phyloP scores from a whole-genome alignment of 2,329 filamentous ascomycete genomes.

The Aphanoascus verrucosus region DNA sequence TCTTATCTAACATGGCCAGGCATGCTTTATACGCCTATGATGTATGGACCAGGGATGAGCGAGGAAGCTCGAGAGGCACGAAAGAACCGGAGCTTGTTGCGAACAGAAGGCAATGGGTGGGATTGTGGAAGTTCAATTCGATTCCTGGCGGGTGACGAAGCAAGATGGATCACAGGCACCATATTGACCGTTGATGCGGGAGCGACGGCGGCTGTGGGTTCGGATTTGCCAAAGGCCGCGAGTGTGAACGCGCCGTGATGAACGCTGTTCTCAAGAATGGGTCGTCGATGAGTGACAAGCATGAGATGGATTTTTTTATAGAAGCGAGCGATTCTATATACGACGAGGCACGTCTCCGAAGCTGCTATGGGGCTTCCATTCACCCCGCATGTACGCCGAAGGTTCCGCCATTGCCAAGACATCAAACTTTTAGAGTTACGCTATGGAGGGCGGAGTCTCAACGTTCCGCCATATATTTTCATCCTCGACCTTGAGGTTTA shows the following conservation, averaged over 20 bases:
- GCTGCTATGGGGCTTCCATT: no score
- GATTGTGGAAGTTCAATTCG: slow-evolving; percentile 43
- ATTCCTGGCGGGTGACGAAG: slow-evolving; percentile 44
- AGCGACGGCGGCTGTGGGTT: slow-evolving; percentile 35
- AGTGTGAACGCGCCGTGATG: slow-evolving; percentile 26
- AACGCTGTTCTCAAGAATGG: background rate
- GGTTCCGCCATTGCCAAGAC: no score
- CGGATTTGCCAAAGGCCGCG: slow-evolving; percentile 31
- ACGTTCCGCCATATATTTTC: no score
- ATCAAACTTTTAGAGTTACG: no score
- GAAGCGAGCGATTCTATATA: no score
- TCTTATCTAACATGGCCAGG: background rate
- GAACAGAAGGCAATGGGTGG: slow-evolving; percentile 46
- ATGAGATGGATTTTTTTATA: no score
- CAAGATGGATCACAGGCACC: slow-evolving; percentile 43
- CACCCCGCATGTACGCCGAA: no score
- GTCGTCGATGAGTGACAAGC: no score
- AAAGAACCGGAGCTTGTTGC: slow-evolving; percentile 41
- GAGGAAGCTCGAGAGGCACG: slow-evolving; percentile 41
- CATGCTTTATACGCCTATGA: slow-evolving; percentile 48
- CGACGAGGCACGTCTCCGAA: no score
- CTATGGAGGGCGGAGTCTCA: no score
- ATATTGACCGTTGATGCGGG: slow-evolving; percentile 42
- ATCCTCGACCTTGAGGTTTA: no score
- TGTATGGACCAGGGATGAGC: slow-evolving; percentile 42